These are phyloP conservation scores for Phytophthora fragariaefolia DNA, from an alignment of 352 stramenopile species.

Conservation along the genomic window DNA sequence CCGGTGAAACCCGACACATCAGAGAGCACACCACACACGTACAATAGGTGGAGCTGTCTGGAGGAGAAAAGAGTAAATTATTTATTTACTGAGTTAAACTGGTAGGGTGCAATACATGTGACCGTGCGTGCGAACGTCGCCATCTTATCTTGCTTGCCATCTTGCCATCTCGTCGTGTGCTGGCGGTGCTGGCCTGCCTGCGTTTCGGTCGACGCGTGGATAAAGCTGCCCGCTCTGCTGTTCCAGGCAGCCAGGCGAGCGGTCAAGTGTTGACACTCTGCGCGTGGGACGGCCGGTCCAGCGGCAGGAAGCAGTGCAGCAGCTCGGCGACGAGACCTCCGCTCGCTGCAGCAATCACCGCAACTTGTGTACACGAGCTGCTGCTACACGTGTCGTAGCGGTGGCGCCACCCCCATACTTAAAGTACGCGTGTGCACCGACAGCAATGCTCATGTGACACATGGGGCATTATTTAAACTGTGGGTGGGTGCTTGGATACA, in stretches of 20 bases:
- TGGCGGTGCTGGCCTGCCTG: neutral
- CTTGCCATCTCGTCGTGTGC: constrained; percentile 7
- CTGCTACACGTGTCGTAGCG: too few relatives aligned
- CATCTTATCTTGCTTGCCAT: constrained; percentile 1
- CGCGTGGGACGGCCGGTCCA: constrained; percentile 16
- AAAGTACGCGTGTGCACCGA: too few relatives aligned
- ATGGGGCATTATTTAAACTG: too few relatives aligned
- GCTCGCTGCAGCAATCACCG: neutral
- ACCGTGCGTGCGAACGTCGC: constrained; percentile 16
- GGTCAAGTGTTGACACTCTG: constrained; percentile 18
- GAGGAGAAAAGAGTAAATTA: constrained; percentile 40
- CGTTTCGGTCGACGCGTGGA: constrained; percentile 18
- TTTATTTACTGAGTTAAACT: constrained; percentile 54
- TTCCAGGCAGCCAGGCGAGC: constrained; percentile 24
- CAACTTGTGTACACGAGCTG: neutral
- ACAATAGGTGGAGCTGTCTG: constrained; percentile 39
- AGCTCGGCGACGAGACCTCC: neutral
- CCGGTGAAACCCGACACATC: constrained; percentile 24
- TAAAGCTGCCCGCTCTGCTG: constrained; percentile 23
- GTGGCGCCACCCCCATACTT: too few relatives aligned
- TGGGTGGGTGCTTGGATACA: too few relatives aligned
- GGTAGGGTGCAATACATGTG: constrained; percentile 38
- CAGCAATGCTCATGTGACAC: too few relatives aligned
- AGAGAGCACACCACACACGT: constrained; percentile 42
- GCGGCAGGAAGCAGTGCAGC: constrained; percentile 5